A percentile compares a stretch with the other conserved stretches of the same genome.
Conservation (phyloP, 164 flowering plant species). For the Vitis riparia region DNA sequence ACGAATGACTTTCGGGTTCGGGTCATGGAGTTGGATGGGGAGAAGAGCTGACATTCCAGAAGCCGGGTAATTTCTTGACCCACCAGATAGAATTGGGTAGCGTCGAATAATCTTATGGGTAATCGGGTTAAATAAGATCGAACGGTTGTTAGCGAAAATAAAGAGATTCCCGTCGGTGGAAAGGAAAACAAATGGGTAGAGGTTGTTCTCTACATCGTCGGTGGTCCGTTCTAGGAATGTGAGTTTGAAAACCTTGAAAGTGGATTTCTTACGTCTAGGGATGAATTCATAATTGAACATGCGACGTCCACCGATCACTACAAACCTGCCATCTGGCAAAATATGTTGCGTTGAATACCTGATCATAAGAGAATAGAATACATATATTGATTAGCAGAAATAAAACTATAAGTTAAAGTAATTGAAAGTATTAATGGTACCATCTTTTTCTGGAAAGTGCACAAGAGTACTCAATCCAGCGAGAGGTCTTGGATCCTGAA, state of each 20-base stretch:
- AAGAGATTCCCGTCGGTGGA: slow-evolving; percentile 69
- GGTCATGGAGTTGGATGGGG: slow-evolving; percentile 36
- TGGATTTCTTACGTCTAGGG: slow-evolving; percentile 28
- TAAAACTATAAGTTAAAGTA: too few relatives aligned
- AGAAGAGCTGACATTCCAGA: slow-evolving; percentile 60
- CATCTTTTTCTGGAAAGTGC: too few relatives aligned
- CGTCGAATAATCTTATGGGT: slow-evolving; percentile 28
- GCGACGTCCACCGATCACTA: slow-evolving; percentile 64
- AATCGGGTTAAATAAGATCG: slow-evolving; percentile 44
- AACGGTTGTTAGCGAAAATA: slow-evolving; percentile 63
- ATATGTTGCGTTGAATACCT: slow-evolving; percentile 56
- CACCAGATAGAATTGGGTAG: slow-evolving; percentile 52
- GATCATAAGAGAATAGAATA: too few relatives aligned
- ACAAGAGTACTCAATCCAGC: too few relatives aligned
- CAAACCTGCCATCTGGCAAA: slow-evolving; percentile 53
- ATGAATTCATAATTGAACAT: slow-evolving; percentile 56
- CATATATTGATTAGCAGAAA: too few relatives aligned
- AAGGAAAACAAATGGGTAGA: slow-evolving; percentile 72
- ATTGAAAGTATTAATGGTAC: too few relatives aligned
- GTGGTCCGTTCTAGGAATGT: slow-evolving; percentile 48
- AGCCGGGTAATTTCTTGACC: slow-evolving; percentile 66
- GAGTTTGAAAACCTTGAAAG: slow-evolving; percentile 9
- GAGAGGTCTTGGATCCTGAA: too few relatives aligned
- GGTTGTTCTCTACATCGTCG: slow-evolving; percentile 61
- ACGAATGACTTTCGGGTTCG: background rate